phyloP scores from a whole-genome alignment of 2,329 filamentous ascomycete species.

The Claviceps purpurea region DNA sequence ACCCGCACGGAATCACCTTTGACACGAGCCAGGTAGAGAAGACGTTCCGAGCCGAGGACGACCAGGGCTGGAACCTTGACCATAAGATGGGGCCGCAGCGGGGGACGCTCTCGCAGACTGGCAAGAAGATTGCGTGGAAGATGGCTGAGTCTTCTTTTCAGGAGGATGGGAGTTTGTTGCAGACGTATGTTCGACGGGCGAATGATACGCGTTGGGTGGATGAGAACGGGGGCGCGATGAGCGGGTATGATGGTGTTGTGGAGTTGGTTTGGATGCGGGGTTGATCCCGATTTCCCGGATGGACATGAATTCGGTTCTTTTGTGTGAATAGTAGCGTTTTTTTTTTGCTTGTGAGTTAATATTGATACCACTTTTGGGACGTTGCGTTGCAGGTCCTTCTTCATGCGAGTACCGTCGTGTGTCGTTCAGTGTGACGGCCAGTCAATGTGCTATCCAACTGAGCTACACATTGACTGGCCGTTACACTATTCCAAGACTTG shows the following conservation, averaged over 20 bases:
- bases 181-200: slow-evolving; percentile 37
- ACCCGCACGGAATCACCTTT: slow-evolving; percentile 35
- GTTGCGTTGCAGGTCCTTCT: no score
- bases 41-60: slow-evolving; percentile 34
- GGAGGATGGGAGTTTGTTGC: slow-evolving; percentile 34
- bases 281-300: no score
- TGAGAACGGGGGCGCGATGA: slow-evolving; percentile 30
- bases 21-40: slow-evolving; percentile 35
- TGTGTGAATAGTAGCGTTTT: neutral
- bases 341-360: neutral
- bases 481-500: no score
- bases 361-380: no score
- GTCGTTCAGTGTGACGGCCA: no score
- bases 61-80: slow-evolving; percentile 34
- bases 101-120: slow-evolving; percentile 30
- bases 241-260: slow-evolving; percentile 36
- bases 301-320: neutral
- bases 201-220: slow-evolving; percentile 40
- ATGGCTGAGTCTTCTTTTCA: slow-evolving; percentile 32
- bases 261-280: slow-evolving; percentile 38
- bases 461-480: no score
- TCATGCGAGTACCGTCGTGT: no score
- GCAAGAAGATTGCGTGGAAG: slow-evolving; percentile 38
- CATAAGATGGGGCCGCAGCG: slow-evolving; percentile 36
- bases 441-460: no score